A percentile compares a stretch with the other conserved stretches of the same genome.
phyloP scores from a whole-genome alignment of 1,139 yeast species.

The Hyphopichia fennica region DNA sequence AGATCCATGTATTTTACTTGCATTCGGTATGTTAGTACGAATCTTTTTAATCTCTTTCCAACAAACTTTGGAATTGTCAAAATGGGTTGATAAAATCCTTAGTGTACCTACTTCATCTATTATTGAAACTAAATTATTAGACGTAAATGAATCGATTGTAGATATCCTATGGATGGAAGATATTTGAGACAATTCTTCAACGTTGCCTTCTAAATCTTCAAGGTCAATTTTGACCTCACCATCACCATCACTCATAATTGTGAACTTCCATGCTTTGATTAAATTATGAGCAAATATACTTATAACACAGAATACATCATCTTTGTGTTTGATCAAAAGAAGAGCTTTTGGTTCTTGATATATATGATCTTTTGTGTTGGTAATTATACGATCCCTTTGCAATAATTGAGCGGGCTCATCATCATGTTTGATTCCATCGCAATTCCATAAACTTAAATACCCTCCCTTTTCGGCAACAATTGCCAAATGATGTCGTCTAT shows the following conservation, averaged over 20 bases:
- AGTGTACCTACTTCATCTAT: constrained; percentile 58
- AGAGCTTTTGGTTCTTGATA: constrained; percentile 27
- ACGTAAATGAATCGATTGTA: constrained; percentile 52
- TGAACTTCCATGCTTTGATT: constrained; percentile 31
- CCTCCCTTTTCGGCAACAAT: constrained; percentile 58
- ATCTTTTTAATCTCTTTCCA: constrained; percentile 57
- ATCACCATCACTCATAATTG: constrained; percentile 13
- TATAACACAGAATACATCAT: constrained; percentile 20
- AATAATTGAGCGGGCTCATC: constrained; percentile 30
- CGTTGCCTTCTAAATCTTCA: constrained; percentile 12
- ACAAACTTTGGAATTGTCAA: constrained; percentile 6
- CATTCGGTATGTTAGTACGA: constrained; percentile 54
- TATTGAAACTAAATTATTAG: constrained; percentile 54
- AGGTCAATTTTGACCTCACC: constrained; percentile 9
- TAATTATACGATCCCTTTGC: constrained; percentile 13
- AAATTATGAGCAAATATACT: constrained; percentile 26
- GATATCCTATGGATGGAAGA: constrained; percentile 48
- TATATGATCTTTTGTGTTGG: constrained; percentile 8
- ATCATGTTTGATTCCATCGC: constrained; percentile 35
- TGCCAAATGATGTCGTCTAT: constrained; percentile 32
- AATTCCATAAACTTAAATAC: constrained; percentile 64
- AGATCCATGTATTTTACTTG: constrained; percentile 66
- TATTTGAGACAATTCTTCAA: constrained; percentile 24
- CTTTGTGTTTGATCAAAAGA: constrained; percentile 19
- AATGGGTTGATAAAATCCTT: constrained; percentile 33